Percentiles rank a stretch among this genome's conserved stretches.
Conservation (phyloP, 768 basidiomycete genomes). For the Rhizopogon sp. region DNA sequence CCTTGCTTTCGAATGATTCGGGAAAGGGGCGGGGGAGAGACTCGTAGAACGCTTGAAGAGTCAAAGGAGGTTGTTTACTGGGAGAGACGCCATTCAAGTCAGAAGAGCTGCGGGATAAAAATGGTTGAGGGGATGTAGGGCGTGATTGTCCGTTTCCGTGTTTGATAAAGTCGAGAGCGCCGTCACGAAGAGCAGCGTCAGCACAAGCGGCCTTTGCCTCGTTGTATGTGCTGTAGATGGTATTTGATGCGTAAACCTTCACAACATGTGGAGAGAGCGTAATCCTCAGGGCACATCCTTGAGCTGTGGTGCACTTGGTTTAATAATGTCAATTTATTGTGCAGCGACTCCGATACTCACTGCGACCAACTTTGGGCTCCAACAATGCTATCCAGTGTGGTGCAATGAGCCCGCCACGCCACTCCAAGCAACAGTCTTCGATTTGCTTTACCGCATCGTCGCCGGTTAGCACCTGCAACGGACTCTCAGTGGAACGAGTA, state of each 20-base stretch:
- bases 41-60: conserved; percentile 59
- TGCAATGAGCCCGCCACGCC: conserved; percentile 46
- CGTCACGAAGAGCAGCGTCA: conserved; percentile 44
- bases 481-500: not conserved
- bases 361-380: conserved; percentile 39
- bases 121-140: conserved; percentile 23
- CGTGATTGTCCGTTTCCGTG: conserved; percentile 46
- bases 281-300: conserved; percentile 56
- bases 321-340: not conserved
- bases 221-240: conserved; percentile 32
- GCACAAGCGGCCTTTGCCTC: conserved; percentile 55
- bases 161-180: conserved; percentile 54
- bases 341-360: conserved; percentile 26
- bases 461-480: not conserved
- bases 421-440: conserved; percentile 49
- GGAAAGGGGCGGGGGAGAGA: conserved; percentile 61
- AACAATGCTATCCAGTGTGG: conserved; percentile 51
- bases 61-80: conserved; percentile 21
- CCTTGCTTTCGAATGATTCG: conserved; percentile 41
- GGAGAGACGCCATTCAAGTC: conserved; percentile 4
- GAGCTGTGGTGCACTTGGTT: conserved; percentile 25
- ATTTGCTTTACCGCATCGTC: conserved; percentile 34
- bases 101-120: conserved; percentile 1
- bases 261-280: conserved; percentile 44
- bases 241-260: conserved; percentile 47